Percentiles rank a stretch among this genome's conserved stretches.
phyloP scores from a whole-genome alignment of 2,329 filamentous ascomycete genomes.

The Fusarium denticulatum region DNA sequence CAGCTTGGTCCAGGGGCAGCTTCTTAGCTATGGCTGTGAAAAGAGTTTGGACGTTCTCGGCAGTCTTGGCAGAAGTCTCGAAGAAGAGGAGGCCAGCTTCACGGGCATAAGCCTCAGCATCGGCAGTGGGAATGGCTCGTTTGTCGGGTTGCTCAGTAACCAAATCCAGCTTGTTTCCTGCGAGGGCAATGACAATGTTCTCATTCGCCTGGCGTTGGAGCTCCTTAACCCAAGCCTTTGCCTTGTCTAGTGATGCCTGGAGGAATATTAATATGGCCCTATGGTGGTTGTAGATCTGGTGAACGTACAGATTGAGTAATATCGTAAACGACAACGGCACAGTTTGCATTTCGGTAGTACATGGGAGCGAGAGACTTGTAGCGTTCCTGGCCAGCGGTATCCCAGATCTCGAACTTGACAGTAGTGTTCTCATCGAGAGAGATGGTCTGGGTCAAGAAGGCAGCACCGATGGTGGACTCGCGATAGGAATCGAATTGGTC shows the following conservation, averaged over 20 bases:
- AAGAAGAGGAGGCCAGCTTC: slow-evolving; percentile 97
- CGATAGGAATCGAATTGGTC: slow-evolving; percentile 99
- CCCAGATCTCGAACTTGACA: slow-evolving; percentile 99
- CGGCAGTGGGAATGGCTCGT: slow-evolving; percentile 86
- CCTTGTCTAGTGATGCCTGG: slow-evolving; percentile 92
- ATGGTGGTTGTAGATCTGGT: neutral
- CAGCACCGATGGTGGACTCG: slow-evolving; percentile 97
- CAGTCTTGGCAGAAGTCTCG: slow-evolving; percentile 97
- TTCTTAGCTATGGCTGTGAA: slow-evolving; percentile 99
- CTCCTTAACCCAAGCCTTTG: slow-evolving; percentile 99
- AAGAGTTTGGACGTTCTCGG: slow-evolving; percentile 93
- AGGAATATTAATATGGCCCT: slow-evolving; percentile 20
- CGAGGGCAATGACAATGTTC: slow-evolving; percentile 98
- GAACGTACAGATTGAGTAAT: slow-evolving; percentile 94
- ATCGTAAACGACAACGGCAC: slow-evolving; percentile 98
- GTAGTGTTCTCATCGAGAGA: slow-evolving; percentile 97
- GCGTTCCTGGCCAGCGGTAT: slow-evolving; percentile 96
- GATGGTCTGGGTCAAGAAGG: slow-evolving; percentile 98
- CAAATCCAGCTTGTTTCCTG: slow-evolving; percentile 97
- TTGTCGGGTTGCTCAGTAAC: slow-evolving; percentile 96
- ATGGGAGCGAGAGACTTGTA: slow-evolving; percentile 99
- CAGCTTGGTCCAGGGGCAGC: slow-evolving; percentile 92
- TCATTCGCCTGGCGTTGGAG: slow-evolving; percentile 98
- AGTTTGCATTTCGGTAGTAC: slow-evolving; percentile 99
- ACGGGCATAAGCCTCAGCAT: slow-evolving; percentile 93